phyloP scores from a whole-genome alignment of 768 basidiomycete genomes.

The Cystobasidium tubakii region DNA sequence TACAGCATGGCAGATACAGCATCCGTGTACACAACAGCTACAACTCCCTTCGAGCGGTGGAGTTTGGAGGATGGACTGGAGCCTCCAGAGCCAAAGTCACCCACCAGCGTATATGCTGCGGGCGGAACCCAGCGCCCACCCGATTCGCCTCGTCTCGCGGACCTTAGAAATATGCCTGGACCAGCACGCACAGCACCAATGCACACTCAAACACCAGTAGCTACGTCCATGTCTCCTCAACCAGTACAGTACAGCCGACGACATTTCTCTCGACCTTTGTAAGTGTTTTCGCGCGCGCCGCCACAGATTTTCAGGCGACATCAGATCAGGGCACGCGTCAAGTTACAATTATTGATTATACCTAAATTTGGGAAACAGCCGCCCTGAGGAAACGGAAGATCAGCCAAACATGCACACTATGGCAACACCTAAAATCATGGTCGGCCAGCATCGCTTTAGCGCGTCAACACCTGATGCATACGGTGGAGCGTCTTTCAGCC shows the following conservation, averaged over 20 bases:
- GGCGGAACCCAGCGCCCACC: slow-evolving; percentile 18
- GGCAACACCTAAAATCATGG: slow-evolving; percentile 22
- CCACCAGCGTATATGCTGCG: not conserved
- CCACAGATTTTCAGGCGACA: not conserved
- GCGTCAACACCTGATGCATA: slow-evolving; percentile 30
- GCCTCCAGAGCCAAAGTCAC: slow-evolving; percentile 13
- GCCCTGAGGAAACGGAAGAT: slow-evolving; percentile 4
- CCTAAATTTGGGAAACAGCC: not conserved
- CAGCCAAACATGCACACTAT: not conserved
- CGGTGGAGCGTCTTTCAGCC: slow-evolving; percentile 26
- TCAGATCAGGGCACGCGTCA: not conserved
- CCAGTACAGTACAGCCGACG: slow-evolving; percentile 4
- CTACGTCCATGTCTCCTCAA: slow-evolving; percentile 17
- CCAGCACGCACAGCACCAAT: slow-evolving; percentile 1
- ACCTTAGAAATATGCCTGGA: slow-evolving; percentile 11
- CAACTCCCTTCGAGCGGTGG: slow-evolving; percentile 26
- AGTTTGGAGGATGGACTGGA: slow-evolving; percentile 32
- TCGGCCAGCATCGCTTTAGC: slow-evolving; percentile 29
- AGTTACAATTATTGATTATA: not conserved
- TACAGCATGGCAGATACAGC: slow-evolving; percentile 33
- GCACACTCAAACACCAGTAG: not conserved
- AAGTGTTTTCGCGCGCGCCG: not conserved
- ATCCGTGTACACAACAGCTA: slow-evolving; percentile 31
- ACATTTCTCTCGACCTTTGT: slow-evolving; percentile 34
- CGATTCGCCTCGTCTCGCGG: slow-evolving; percentile 21